phyloP scores from a whole-genome alignment of 192 early-diverging fungal genomes.

The Umbelopsis sp. region DNA sequence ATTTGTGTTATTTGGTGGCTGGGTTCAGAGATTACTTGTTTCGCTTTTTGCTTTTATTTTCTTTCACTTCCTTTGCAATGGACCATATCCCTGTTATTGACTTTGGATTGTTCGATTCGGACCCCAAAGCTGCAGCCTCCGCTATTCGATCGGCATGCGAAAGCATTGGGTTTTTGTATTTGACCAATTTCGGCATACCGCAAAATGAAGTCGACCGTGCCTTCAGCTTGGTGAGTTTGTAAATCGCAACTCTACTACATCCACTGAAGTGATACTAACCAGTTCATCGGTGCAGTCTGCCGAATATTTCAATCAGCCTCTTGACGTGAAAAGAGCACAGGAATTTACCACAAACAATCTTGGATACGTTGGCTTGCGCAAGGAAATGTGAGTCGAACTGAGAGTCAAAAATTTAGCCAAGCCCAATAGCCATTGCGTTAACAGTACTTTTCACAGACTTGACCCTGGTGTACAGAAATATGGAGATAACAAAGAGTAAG shows the following conservation, averaged over 20 bases:
- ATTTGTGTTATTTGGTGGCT: background rate
- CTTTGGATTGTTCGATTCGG: slow-evolving; percentile 47
- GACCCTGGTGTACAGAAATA: slow-evolving; percentile 39
- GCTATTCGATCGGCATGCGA: slow-evolving; percentile 42
- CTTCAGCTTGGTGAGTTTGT: slow-evolving; percentile 31
- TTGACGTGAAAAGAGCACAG: slow-evolving; percentile 38
- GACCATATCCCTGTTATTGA: slow-evolving; percentile 57
- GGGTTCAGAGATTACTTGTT: background rate
- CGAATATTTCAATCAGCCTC: slow-evolving; percentile 44
- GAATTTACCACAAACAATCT: slow-evolving; percentile 38
- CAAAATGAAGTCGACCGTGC: slow-evolving; percentile 40
- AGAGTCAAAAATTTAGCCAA: background rate
- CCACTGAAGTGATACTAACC: background rate
- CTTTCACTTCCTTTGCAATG: background rate
- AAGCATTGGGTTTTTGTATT: slow-evolving; percentile 53
- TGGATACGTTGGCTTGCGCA: slow-evolving; percentile 46
- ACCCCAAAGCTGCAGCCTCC: slow-evolving; percentile 38
- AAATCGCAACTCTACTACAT: background rate
- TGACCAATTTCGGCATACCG: slow-evolving; percentile 52
- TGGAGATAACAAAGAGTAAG: slow-evolving; percentile 59
- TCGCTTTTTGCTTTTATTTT: background rate
- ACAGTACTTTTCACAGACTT: slow-evolving; percentile 21
- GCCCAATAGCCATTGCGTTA: background rate
- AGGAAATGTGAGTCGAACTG: slow-evolving; percentile 43
- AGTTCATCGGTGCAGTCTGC: slow-evolving; percentile 22